phyloP scores from a whole-genome alignment of 78 protist species.

The Tieghemostelium lacteum region DNA sequence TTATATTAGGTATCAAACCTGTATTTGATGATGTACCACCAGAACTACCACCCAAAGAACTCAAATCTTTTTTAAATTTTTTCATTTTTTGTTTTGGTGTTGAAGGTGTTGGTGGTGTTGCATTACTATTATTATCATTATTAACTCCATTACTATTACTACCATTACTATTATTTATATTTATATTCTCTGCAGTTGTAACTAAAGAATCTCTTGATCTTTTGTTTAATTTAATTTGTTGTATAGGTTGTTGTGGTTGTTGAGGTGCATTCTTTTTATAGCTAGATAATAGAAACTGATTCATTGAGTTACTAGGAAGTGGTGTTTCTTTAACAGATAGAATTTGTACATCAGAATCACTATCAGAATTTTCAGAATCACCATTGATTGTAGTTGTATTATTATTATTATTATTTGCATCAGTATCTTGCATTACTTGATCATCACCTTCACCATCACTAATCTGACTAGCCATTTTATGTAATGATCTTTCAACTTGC shows the following conservation, averaged over 20 bases:
- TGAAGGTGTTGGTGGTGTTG: constrained; percentile 4
- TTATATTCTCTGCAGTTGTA: background rate
- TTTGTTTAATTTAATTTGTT: no score
- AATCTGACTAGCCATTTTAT: background rate
- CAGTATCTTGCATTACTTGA: background rate
- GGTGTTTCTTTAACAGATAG: no score
- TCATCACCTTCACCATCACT: background rate
- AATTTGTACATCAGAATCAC: background rate
- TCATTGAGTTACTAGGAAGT: no score
- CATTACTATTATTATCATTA: background rate
- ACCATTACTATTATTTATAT: background rate
- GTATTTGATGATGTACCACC: background rate
- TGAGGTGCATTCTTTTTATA: constrained; percentile 25
- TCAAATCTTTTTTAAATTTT: background rate
- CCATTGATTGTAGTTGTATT: background rate
- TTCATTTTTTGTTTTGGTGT: constrained; percentile 33
- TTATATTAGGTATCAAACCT: constrained; percentile 57
- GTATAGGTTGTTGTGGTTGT: no score
- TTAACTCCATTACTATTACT: background rate
- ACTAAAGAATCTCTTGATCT: background rate
- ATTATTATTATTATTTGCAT: background rate
- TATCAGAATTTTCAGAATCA: background rate
- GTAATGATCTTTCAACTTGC: constrained; percentile 31
- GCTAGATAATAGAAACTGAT: constrained; percentile 20
- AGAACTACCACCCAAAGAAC: background rate